phyloP scores from a whole-genome alignment of 345 rosid genomes.

The Eucalyptus sp. region DNA sequence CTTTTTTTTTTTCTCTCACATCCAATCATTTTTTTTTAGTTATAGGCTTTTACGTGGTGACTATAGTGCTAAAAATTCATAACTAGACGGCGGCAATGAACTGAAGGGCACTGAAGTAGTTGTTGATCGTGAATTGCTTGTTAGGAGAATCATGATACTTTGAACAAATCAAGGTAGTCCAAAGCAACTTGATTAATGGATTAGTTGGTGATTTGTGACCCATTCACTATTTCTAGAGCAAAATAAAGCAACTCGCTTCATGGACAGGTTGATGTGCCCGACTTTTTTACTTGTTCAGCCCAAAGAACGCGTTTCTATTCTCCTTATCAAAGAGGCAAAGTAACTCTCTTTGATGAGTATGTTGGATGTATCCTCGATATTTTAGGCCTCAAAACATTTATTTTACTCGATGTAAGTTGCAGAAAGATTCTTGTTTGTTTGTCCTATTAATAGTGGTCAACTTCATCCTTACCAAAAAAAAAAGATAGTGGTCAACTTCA shows the following conservation, averaged over 20 bases:
- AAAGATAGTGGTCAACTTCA: no score
- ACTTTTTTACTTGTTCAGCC: background rate
- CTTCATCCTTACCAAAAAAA: no score
- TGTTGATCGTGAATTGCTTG: background rate
- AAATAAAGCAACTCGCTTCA: background rate
- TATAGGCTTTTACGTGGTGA: background rate
- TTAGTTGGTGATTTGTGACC: background rate
- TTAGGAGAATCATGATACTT: background rate
- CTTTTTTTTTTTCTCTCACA: background rate
- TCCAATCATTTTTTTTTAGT: background rate
- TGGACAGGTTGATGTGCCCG: background rate
- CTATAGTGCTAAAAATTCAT: background rate
- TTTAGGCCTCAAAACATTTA: background rate
- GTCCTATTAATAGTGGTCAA: no score
- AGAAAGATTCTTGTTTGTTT: no score
- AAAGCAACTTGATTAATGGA: background rate
- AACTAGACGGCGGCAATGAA: background rate
- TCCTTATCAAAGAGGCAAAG: background rate
- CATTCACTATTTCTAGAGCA: background rate
- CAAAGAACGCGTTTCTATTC: background rate
- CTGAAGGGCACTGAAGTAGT: background rate
- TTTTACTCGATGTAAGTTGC: no score
- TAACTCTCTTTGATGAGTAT: no score
- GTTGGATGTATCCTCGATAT: no score
- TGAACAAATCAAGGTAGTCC: background rate